Percentiles rank a stretch among this genome's conserved stretches.
Evolutionary conservation across 2,329 filamentous ascomycete species (phyloP).

Genomic region (Aspergillus fijiensis): DNA sequence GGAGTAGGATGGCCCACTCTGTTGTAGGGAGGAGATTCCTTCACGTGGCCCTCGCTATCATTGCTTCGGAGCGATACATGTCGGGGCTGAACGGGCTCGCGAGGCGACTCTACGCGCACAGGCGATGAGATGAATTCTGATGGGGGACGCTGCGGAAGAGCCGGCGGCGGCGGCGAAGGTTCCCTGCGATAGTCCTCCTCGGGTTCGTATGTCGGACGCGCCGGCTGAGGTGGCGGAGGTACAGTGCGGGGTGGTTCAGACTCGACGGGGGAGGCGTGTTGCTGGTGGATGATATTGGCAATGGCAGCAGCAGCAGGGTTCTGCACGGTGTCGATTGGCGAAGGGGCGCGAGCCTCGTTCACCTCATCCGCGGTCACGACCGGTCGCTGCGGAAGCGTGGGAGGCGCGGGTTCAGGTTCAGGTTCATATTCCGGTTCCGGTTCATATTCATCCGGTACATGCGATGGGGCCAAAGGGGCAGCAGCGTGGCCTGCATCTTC

Average conservation of each 20-base stretch:
- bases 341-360: conserved; percentile 26
- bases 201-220: conserved; percentile 60
- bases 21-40: conserved; percentile 58
- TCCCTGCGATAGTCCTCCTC: conserved; percentile 60
- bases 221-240: conserved; percentile 38
- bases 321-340: conserved; percentile 46
- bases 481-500: conserved; percentile 45
- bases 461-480: conserved; percentile 23
- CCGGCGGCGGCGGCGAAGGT: conserved; percentile 50
- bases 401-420: conserved; percentile 35
- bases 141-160: conserved; percentile 62
- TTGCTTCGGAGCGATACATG: conserved; percentile 42
- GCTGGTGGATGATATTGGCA: conserved; percentile 48
- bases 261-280: conserved; percentile 36
- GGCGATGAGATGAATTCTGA: conserved; percentile 57
- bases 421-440: conserved; percentile 16
- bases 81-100: conserved; percentile 52
- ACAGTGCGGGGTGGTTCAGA: conserved; percentile 31
- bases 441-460: conserved; percentile 9
- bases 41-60: conserved; percentile 39
- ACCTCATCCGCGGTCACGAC: conserved; percentile 27
- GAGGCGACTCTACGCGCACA: conserved; percentile 60
- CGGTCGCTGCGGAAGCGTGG: conserved; percentile 35
- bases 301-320: conserved; percentile 59
- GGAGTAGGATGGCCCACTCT: conserved; percentile 52